Percentiles rank a stretch among this genome's conserved stretches.
phyloP scores from a whole-genome alignment of 208 protist genomes.

The Leishmania gerbilli region DNA sequence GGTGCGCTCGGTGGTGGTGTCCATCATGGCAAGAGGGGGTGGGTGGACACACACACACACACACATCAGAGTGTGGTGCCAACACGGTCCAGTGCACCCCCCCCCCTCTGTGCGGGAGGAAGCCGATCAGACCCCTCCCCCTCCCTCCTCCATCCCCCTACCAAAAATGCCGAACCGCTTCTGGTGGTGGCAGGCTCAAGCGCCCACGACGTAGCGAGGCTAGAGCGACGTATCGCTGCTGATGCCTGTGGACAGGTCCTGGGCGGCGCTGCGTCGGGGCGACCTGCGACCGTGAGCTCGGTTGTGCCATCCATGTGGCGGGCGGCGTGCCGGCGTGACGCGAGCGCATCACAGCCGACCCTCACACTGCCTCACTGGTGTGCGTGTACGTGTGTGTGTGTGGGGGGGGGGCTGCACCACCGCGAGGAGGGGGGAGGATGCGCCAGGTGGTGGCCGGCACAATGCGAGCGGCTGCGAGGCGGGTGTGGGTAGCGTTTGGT shows the following conservation, averaged over 20 bases:
- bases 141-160: background rate
- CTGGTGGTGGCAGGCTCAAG: background rate
- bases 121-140: background rate
- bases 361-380: too few species aligned
- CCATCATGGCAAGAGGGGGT: background rate
- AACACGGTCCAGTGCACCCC: background rate
- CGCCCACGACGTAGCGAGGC: background rate
- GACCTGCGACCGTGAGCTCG: background rate
- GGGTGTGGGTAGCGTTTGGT: background rate
- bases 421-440: too few species aligned
- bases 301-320: too few species aligned
- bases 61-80: background rate
- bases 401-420: too few species aligned
- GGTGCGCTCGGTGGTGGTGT: background rate
- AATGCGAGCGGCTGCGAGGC: too few species aligned
- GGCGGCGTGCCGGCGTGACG: too few species aligned
- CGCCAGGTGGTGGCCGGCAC: too few species aligned
- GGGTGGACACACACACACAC: too few species aligned
- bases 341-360: too few species aligned
- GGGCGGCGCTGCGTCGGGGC: background rate
- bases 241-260: background rate
- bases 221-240: background rate
- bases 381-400: too few species aligned
- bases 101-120: background rate
- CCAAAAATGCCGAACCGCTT: background rate